Evolutionary conservation across 2,329 filamentous ascomycete genomes (phyloP).

Genomic region (Fusarium sp.): DNA sequence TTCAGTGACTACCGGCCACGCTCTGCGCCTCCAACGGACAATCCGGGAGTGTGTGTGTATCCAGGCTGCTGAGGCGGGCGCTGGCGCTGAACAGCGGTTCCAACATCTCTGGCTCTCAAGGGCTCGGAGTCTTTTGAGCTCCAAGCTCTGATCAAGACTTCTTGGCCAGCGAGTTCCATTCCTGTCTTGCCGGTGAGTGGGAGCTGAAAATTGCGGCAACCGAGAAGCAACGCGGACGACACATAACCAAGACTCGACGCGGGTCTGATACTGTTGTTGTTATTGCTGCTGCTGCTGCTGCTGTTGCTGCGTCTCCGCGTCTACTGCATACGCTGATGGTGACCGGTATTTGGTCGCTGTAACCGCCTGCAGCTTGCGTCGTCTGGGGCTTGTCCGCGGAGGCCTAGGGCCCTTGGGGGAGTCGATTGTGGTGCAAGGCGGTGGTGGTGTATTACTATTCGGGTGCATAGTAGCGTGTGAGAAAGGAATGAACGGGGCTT

Average conservation of each 20-base stretch:
- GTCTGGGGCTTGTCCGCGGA: not conserved
- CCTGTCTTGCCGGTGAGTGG: conserved; percentile 15
- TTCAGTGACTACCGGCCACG: conserved; percentile 34
- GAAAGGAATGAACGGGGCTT: conserved; percentile 31
- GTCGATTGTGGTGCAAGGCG: conserved; percentile 8
- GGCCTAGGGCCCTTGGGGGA: conserved; percentile 7
- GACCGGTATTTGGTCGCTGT: conserved; percentile 5
- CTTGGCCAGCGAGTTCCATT: conserved; percentile 23
- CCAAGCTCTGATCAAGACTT: conserved; percentile 17
- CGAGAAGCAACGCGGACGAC: not conserved
- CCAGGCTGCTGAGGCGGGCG: conserved; percentile 28
- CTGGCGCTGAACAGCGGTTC: conserved; percentile 39
- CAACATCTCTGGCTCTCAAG: conserved; percentile 11
- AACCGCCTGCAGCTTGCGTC: conserved; percentile 3
- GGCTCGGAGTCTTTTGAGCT: not conserved
- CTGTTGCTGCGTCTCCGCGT: conserved; percentile 4
- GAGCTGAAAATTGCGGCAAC: conserved; percentile 9
- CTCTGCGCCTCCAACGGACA: conserved; percentile 14
- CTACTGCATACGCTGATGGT: not conserved
- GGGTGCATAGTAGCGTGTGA: conserved; percentile 2
- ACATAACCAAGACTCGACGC: not conserved
- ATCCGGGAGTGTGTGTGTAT: conserved; percentile 38
- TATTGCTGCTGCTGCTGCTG: not conserved
- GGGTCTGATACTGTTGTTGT: not conserved
- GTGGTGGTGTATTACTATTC: conserved; percentile 2